Base-by-base conservation (phyloP, 2,329 filamentous ascomycete genomes). In the Sclerotinia minor region DNA sequence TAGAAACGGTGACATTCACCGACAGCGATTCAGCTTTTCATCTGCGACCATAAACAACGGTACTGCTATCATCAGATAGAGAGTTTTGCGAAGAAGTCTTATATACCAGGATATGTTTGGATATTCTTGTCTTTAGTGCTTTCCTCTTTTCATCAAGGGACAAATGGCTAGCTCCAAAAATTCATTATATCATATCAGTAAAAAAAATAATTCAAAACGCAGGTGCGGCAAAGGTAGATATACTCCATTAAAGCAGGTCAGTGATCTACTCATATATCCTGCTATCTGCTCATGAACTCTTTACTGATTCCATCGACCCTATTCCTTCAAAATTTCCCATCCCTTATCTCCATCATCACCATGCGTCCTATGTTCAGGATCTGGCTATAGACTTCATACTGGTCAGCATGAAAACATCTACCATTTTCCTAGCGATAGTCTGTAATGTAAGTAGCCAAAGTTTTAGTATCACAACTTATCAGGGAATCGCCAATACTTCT, bases 321-420 rank as follows among this genome's bases (percentile, higher is more conserved):
- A 32, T 63, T 73, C 68, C 55, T 69, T 73, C 26, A 72, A 26
- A n/a, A 63, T 52, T 19, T 52, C 45, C 68, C 66, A 71, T 38
- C 41, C 66, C 54, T 69, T 71, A 13, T 67, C 60, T 13, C 68
- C 68, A 65, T 72, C 70, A 44, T 70, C 59, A 11, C 58, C 70
- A 45, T 64, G 60, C 2, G 68, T 70, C 50, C 57, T 53, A 47
- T 69, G 17, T 35, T 70, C 64, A 9, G 69, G 71, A 41, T 61
- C 72, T 2, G 71, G 70, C 72, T 72, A 75, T 5, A 60, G 67
- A 55, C n/a, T n/a, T n/a, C n/a, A n/a, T n/a, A n/a, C n/a, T n/a
- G n/a, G n/a, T n/a, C n/a, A n/a, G n/a, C n/a, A n/a, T n/a, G n/a
- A n/a, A n/a, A n/a, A n/a, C n/a, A n/a, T n/a, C n/a, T n/a, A n/a